Conservation (phyloP, 495 filamentous ascomycete species). For the Annulohypoxylon bovei region DNA sequence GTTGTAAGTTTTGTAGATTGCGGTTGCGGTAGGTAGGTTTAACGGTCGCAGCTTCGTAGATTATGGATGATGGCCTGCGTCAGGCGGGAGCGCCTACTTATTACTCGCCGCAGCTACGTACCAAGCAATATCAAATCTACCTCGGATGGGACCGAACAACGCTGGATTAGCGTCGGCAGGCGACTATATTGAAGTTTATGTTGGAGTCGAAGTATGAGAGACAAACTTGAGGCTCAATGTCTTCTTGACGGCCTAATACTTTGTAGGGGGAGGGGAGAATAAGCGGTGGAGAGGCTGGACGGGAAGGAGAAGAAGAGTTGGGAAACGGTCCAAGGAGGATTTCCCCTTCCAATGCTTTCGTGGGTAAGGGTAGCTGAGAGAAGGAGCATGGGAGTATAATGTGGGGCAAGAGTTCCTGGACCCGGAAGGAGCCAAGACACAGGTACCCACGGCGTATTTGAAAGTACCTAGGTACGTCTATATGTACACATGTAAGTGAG, state of each 20-base stretch:
- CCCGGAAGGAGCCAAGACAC: slow-evolving; percentile 39
- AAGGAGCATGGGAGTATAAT: slow-evolving; percentile 47
- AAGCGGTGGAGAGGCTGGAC: slow-evolving; percentile 49
- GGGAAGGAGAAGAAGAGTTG: slow-evolving; percentile 47
- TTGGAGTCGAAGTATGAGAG: slow-evolving; percentile 9
- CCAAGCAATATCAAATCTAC: slow-evolving; percentile 28
- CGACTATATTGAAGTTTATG: background rate
- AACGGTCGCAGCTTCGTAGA: slow-evolving; percentile 30
- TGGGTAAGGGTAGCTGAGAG: slow-evolving; percentile 34
- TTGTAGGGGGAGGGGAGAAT: slow-evolving; percentile 39
- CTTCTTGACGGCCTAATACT: slow-evolving; percentile 17
- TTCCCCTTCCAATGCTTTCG: slow-evolving; percentile 44
- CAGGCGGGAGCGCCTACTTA: slow-evolving; percentile 36
- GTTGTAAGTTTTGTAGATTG: background rate
- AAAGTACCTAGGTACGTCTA: slow-evolving; percentile 15
- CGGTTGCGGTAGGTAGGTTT: background rate
- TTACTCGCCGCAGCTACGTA: slow-evolving; percentile 25
- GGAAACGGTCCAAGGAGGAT: slow-evolving; percentile 48
- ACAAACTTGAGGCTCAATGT: slow-evolving; percentile 28
- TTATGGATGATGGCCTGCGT: slow-evolving; percentile 10
- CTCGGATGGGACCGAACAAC: slow-evolving; percentile 6
- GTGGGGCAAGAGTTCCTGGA: slow-evolving; percentile 50
- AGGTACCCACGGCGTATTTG: slow-evolving; percentile 40
- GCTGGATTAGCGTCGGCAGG: slow-evolving; percentile 1
- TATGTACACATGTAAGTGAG: slow-evolving; percentile 20